Evolutionary conservation across 208 protist species (phyloP).

Genomic region (Trypanosoma melophagium): DNA sequence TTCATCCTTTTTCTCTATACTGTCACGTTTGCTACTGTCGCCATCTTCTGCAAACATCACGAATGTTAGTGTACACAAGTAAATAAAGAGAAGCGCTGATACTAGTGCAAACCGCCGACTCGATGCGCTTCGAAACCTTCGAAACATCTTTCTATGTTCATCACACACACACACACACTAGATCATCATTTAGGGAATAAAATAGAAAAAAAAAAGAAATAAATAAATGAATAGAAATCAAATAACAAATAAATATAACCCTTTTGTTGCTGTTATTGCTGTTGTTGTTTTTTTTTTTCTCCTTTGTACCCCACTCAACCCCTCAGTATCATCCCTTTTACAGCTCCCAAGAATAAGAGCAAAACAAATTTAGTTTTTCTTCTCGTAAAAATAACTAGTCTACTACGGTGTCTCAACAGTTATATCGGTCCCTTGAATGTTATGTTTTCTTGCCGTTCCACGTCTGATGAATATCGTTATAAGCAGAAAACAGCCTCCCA

Average conservation of each 20-base stretch:
- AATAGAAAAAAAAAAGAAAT: background rate
- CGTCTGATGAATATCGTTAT: constrained; percentile 1
- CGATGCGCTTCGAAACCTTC: no score
- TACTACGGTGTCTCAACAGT: background rate
- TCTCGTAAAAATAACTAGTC: no score
- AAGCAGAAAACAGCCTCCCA: background rate
- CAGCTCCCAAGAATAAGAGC: no score
- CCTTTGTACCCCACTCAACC: no score
- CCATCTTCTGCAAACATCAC: background rate
- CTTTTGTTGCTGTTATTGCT: constrained; percentile 14
- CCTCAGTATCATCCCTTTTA: no score
- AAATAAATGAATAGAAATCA: constrained; percentile 3
- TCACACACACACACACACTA: no score
- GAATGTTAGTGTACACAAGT: no score
- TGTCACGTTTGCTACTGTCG: constrained; percentile 8
- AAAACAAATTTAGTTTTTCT: no score
- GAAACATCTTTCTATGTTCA: no score
- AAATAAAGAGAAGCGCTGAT: no score
- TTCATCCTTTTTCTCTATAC: background rate
- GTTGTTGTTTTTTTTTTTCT: background rate
- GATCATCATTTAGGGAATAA: no score
- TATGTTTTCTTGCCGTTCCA: constrained; percentile 1
- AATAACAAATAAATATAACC: background rate
- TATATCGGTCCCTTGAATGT: background rate
- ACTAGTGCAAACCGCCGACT: no score